Base-by-base conservation (phyloP, 805 yeast genomes). In the Zygotorulaspora chibaensis region DNA sequence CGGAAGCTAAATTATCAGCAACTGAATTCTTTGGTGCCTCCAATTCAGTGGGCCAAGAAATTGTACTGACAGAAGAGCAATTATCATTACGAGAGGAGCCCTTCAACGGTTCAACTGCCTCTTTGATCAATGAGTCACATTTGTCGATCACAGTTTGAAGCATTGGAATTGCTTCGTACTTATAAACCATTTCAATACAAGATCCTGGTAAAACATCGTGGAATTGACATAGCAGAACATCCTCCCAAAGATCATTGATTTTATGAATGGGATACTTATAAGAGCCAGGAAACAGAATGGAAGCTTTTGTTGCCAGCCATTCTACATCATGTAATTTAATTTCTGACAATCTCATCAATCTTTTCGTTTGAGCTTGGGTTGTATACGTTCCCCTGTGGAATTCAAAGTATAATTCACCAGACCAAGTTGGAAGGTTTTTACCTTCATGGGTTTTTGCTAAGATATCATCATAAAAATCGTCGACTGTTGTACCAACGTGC, bases 151-250 rank as follows among this genome's bases (percentile, higher is more conserved):
- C 84, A 12, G 73, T 67, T 5, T 70, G 71, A 56, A 90, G 74
- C 78, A 87, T 81, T 27, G 91, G 90, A 60, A 81, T 78, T 8
- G 91, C 97, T 57, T 85, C 93, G 56, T 88, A 89, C 40, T 78
- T 81, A 61, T 93, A 91, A 11, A 93, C 96, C 81, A 87, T 80
- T 51, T 88, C 96, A 58, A 91, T 91, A 67, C 96, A 87, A 5
- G 95, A 84, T 2, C 99, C 99, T 2, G 99, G 99, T 42, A 93
- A 73, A n/a, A 91, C 97, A 69, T 91, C 99, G 65, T 91, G 99
- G 71, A 91, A 91, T 63, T 91, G 98, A 62, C 96, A 89, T 45
- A 93, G 70, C 50, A 89, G 79, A 16, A 91, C 80, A 64, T 87
- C 81, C 63, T 88, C 91, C 99, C 99, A 91, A 50, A 91, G 65